These are phyloP conservation scores for Ogataea naganishii DNA, from an alignment of 805 yeast species.

Conservation along the genomic window DNA sequence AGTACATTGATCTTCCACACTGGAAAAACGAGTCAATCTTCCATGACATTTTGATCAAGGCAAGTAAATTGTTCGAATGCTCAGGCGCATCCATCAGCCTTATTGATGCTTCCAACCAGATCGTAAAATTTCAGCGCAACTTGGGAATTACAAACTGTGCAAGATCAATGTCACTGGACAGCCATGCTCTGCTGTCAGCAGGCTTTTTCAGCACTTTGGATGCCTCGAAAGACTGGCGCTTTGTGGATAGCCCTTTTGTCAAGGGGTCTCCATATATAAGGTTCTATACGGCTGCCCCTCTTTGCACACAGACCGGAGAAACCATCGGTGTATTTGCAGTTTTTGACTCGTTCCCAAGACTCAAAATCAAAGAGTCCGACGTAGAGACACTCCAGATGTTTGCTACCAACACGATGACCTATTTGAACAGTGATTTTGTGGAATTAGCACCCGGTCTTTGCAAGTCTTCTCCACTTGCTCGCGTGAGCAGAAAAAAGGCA, in stretches of 20 bases:
- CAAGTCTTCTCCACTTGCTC: not conserved
- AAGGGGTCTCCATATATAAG: conserved; percentile 48
- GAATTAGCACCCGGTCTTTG: conserved; percentile 2
- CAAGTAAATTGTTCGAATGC: conserved; percentile 34
- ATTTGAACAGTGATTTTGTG: conserved; percentile 27
- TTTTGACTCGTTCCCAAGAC: conserved; percentile 39
- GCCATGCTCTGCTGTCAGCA: conserved; percentile 55
- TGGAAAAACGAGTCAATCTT: conserved; percentile 39
- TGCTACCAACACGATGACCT: conserved; percentile 32
- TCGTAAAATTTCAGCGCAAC: conserved; percentile 40
- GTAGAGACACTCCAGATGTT: conserved; percentile 27
- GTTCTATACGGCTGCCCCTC: conserved; percentile 61
- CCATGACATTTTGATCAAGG: conserved; percentile 26
- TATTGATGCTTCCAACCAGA: conserved; percentile 38
- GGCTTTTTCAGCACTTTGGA: conserved; percentile 48
- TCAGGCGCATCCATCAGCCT: conserved; percentile 53
- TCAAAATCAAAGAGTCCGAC: conserved; percentile 25
- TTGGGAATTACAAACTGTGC: conserved; percentile 43
- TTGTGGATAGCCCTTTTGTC: conserved; percentile 52
- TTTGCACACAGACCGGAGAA: conserved; percentile 30
- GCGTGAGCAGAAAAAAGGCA: not conserved
- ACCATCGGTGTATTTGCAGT: conserved; percentile 52
- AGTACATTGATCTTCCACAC: conserved; percentile 30
- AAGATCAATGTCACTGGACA: conserved; percentile 52
- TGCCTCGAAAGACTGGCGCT: conserved; percentile 66